Conservation (phyloP, 768 basidiomycete genomes). For the Wakefieldia striispora region DNA sequence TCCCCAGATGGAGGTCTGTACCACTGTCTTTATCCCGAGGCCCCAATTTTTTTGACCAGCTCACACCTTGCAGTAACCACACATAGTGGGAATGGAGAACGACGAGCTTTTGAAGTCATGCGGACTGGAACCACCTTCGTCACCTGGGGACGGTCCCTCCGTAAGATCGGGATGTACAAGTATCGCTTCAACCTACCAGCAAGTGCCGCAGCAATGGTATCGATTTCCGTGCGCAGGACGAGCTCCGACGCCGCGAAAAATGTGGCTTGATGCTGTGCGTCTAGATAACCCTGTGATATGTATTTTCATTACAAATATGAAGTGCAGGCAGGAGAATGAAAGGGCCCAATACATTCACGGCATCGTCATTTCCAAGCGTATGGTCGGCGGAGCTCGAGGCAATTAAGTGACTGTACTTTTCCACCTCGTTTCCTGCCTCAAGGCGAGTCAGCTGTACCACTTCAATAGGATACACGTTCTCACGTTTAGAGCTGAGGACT, state of each 20-base stretch:
- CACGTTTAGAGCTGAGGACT: conserved; percentile 61
- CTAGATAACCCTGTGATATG: conserved; percentile 55
- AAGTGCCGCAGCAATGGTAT: conserved; percentile 56
- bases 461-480: conserved; percentile 19
- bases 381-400: conserved; percentile 45
- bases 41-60: neutral
- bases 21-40: conserved; percentile 4
- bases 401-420: conserved; percentile 48
- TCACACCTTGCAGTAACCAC: conserved; percentile 76
- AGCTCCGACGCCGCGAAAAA: conserved; percentile 54
- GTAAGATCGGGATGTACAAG: conserved; percentile 1
- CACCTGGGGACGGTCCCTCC: conserved; percentile 45
- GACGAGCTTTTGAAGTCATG: conserved; percentile 84
- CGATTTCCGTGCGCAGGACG: conserved; percentile 63
- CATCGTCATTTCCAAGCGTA: conserved; percentile 51
- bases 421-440: conserved; percentile 50
- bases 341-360: conserved; percentile 18
- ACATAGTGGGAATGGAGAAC: conserved; percentile 82
- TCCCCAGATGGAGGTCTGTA: conserved; percentile 82
- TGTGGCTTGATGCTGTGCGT: conserved; percentile 57
- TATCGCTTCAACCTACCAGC: conserved; percentile 47
- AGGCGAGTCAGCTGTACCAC: conserved; percentile 6
- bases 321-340: neutral
- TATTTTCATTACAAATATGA: conserved; percentile 1
- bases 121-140: conserved; percentile 66